Percentiles rank a stretch among this genome's conserved stretches.
phyloP scores from a whole-genome alignment of 2,329 filamentous ascomycete genomes.

The Lachnellula cervina region DNA sequence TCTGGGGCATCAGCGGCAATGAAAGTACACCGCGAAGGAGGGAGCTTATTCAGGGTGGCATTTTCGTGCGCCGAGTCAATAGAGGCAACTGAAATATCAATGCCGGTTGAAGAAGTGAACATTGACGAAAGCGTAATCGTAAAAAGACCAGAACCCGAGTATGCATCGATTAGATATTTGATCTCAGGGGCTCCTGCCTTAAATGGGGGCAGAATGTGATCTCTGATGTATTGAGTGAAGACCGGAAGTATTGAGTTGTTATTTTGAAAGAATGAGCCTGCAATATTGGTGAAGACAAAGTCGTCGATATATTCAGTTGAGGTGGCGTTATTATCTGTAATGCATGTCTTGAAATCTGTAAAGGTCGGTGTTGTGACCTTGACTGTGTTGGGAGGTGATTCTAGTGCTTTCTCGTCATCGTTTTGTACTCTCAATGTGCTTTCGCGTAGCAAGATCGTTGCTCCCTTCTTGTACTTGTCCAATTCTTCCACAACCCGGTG shows the following conservation, averaged over 20 bases:
- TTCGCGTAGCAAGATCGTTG: constrained; percentile 85
- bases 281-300: constrained; percentile 84
- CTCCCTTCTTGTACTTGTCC: constrained; percentile 69
- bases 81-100: constrained; percentile 78
- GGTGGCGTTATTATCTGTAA: constrained; percentile 77
- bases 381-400: constrained; percentile 26
- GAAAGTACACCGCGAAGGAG: constrained; percentile 67
- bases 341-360: constrained; percentile 78
- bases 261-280: constrained; percentile 97
- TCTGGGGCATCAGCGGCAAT: constrained; percentile 81
- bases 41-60: constrained; percentile 69
- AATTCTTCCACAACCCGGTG: constrained; percentile 67
- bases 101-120: constrained; percentile 80
- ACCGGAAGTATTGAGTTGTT: constrained; percentile 93
- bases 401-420: constrained; percentile 27
- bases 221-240: constrained; percentile 83
- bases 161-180: constrained; percentile 92
- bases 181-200: constrained; percentile 43
- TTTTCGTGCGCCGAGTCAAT: constrained; percentile 78
- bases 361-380: constrained; percentile 42
- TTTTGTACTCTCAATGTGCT: constrained; percentile 66
- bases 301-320: constrained; percentile 81
- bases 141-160: constrained; percentile 96
- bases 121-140: constrained; percentile 85
- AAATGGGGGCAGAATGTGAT: constrained; percentile 61